Base-by-base conservation (phyloP, 805 yeast genomes). In the Pichia cephalocereana region DNA sequence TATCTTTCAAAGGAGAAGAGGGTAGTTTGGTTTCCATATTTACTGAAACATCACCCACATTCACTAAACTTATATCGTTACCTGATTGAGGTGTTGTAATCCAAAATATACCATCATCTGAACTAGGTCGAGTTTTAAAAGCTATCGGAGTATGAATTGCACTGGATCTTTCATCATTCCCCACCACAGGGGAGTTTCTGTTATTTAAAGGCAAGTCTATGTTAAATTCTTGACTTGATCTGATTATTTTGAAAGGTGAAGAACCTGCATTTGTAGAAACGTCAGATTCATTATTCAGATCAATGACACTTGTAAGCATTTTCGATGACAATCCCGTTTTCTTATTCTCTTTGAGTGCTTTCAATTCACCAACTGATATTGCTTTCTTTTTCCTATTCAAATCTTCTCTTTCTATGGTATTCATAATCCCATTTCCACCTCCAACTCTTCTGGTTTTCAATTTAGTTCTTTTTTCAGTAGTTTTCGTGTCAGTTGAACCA, bases 1-100 rank as follows among this genome's bases (percentile, higher is more conserved):
- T 18, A 9, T 60, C 63, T 48, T 59, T 65, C 40, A 74, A 54
- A 0, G 79, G 79, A 5, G 79, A 74, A 3, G 77, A 71, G 1
- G 71, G 69, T 9, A 69, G 39, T 15, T 40, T 37, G 12, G 39
- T 8, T 34, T 34, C 37, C 10, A 12, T 7, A 34, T 34, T 34
- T 34, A 14, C 17, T 4, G 37, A 34, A 4, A 34, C 8, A 34
- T 12, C 37, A 7, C 8, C 17, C 8, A 14, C 32, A 30, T 30
- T 9, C 37, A 10, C 37, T 15, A 15, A 34, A 34, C 15, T 12
- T 8, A 15, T 8, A 8, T 34, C 12, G 3, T 12, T 15, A 12
- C 37, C 37, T 8, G 46, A 37, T 26, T 30, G 40, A 3, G 77
- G 76, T 6, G 74, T 69, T 14, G 59, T 58, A 15, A 65, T 71